Evolutionary conservation across 163 green algal species (phyloP), one percentile per base, ranked within the genome.

Genomic region (Coccomyxa subellipsoidea): DNA sequence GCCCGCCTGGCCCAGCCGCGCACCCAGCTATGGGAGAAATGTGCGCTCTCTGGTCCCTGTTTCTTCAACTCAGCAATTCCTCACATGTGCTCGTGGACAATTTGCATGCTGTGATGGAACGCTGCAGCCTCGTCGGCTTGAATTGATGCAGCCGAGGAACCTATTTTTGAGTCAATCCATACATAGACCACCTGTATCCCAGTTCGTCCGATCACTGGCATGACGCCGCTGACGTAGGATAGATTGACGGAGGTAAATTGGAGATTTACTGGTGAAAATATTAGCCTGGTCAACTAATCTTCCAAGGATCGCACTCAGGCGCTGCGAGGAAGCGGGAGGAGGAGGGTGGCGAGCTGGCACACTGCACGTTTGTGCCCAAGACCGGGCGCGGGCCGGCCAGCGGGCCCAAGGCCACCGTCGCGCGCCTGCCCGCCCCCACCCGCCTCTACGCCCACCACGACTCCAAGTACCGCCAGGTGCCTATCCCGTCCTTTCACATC

Each of bases 311-410:
- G 47, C 15, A 18, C 27, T 2, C 77, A 85, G 82, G 82, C 71
- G 82, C 82, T 7, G 39, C 79, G 34, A 75, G 54, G 37, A 78
- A 78, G 72, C 76, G 81, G 35, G 76, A 87, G 70, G 86, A 87
- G 38, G 39, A 81, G 36, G 78, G 69, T 29, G 37, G 85, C 27
- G 71, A 83, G 77, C 47, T 85, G 69, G 71, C n/a, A 31, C 76
- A 73, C 12, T 85, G 87, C 76, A 89, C 87, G 0, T 90, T 90
- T 82, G 76, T 73, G 75, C 86, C 86, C 29, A 69, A 54, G 18
- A 88, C 82, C 2, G 84, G 84, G 21, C 81, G 86, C 7, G 69
- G 78, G 36, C 84, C 86, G 10, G 72, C 25, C 29, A 36, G 31
- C 4, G 35, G 77, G n/a, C 35, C 79, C 77, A 34, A 71, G 78